phyloP scores from a whole-genome alignment of 2,329 filamentous ascomycete genomes.

The Xylariaceae sp. region DNA sequence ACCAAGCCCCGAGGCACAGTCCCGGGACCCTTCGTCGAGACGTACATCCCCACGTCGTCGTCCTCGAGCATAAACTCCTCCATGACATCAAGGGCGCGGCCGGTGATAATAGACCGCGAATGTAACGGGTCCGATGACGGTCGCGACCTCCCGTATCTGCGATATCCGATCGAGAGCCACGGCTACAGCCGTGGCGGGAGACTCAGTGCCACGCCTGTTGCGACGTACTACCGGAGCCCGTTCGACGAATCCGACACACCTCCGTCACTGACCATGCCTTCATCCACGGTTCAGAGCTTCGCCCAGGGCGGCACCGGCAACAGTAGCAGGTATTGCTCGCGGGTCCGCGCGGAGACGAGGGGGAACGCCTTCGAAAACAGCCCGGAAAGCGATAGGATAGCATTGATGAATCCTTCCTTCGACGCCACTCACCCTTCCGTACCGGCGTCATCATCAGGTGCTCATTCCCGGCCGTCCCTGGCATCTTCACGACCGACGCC shows the following conservation, averaged over 20 bases:
- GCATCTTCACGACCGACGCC: constrained; percentile 21
- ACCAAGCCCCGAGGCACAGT: constrained; percentile 3
- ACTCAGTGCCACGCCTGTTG: constrained; percentile 9
- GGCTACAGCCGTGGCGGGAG: no score
- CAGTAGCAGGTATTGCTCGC: constrained; percentile 17
- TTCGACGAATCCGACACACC: constrained; percentile 19
- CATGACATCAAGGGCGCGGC: constrained; percentile 18
- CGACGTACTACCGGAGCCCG: constrained; percentile 13
- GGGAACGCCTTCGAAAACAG: constrained; percentile 7
- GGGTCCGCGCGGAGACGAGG: constrained; percentile 16
- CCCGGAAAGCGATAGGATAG: constrained; percentile 4
- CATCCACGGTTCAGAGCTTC: constrained; percentile 3
- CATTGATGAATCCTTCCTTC: not conserved
- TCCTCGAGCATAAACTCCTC: constrained; percentile 22
- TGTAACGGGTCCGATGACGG: constrained; percentile 28
- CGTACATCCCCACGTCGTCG: constrained; percentile 26
- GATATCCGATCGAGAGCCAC: constrained; percentile 16
- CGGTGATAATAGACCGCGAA: constrained; percentile 17
- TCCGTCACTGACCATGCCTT: constrained; percentile 3
- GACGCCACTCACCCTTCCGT: not conserved
- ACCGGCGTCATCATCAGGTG: constrained; percentile 1
- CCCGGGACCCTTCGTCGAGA: constrained; percentile 18
- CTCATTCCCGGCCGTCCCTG: constrained; percentile 11
- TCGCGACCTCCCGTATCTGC: constrained; percentile 9
- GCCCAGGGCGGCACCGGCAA: no score